phyloP scores from a whole-genome alignment of 257 asterid species.

The Parsonsia alboflavescens region DNA sequence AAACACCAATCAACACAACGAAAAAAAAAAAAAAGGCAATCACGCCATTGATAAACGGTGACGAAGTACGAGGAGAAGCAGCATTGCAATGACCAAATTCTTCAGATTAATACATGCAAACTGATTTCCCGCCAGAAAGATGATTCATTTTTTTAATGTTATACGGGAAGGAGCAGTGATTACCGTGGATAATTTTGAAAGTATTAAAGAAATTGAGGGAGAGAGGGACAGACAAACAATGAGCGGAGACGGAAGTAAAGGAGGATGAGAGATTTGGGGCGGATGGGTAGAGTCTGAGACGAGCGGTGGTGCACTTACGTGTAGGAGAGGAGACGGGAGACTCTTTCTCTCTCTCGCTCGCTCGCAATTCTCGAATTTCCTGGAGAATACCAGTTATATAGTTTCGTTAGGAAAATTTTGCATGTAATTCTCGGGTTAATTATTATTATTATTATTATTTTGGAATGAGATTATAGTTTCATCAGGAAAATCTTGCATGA shows the following conservation, averaged over 20 bases:
- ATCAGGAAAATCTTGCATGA: no score
- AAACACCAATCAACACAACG: not conserved
- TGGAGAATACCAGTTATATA: not conserved
- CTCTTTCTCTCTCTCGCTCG: not conserved
- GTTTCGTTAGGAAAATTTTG: no score
- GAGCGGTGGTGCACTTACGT: constrained; percentile 8
- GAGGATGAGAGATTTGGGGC: not conserved
- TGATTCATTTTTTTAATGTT: not conserved
- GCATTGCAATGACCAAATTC: not conserved
- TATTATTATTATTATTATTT: no score
- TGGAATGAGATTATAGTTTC: no score
- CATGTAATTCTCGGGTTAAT: no score
- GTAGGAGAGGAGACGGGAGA: constrained; percentile 8
- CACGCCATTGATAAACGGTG: not conserved
- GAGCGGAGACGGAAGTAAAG: not conserved
- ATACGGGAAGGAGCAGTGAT: not conserved
- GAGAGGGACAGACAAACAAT: not conserved
- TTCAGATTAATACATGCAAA: not conserved
- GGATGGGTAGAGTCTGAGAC: not conserved
- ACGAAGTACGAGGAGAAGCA: not conserved
- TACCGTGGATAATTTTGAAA: not conserved
- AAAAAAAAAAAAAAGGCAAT: not conserved
- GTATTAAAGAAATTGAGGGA: not conserved
- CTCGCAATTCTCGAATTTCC: not conserved
- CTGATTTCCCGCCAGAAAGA: constrained; percentile 8